Conservation (phyloP, 108 stramenopile species). For the Chaetoceros muelleri region DNA sequence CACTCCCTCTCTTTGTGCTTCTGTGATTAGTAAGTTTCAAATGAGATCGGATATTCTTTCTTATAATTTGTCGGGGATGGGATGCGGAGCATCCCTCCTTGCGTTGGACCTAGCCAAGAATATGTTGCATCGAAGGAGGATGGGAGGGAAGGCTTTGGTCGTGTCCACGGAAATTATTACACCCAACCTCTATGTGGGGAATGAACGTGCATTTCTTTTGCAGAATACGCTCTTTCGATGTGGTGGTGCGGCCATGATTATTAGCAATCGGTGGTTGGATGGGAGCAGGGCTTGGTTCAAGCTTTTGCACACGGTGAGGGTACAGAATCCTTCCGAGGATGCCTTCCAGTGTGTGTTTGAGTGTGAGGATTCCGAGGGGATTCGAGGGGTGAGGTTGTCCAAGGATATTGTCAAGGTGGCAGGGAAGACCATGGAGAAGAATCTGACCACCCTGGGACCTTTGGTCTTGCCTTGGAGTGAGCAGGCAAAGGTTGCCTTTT, state of each 20-base stretch:
- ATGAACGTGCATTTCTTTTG: constrained; percentile 88
- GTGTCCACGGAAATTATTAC: constrained; percentile 96
- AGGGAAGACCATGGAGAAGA: constrained; percentile 95
- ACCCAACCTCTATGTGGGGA: constrained; percentile 94
- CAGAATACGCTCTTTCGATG: constrained; percentile 98
- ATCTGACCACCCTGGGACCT: constrained; percentile 91
- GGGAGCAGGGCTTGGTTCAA: constrained; percentile 96
- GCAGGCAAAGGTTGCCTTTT: constrained; percentile 75
- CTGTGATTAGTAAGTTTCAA: constrained; percentile 89
- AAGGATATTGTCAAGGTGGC: constrained; percentile 97
- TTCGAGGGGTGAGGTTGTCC: constrained; percentile 86
- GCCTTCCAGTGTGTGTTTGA: constrained; percentile 92
- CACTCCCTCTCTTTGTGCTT: constrained; percentile 94
- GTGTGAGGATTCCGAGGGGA: constrained; percentile 69
- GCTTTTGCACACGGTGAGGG: constrained; percentile 90
- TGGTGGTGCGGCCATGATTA: constrained; percentile 95
- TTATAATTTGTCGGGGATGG: constrained; percentile 96
- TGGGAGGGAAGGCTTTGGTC: constrained; percentile 82
- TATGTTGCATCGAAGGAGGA: constrained; percentile 42
- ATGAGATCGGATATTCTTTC: constrained; percentile 83
- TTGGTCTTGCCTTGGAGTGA: constrained; percentile 88
- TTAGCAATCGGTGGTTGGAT: constrained; percentile 90
- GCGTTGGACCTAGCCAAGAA: constrained; percentile 87
- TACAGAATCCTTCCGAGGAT: constrained; percentile 81
- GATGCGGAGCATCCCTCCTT: constrained; percentile 93